Evolutionary conservation across 768 basidiomycete species (phyloP).

Genomic region (Phaffia tasmanica): DNA sequence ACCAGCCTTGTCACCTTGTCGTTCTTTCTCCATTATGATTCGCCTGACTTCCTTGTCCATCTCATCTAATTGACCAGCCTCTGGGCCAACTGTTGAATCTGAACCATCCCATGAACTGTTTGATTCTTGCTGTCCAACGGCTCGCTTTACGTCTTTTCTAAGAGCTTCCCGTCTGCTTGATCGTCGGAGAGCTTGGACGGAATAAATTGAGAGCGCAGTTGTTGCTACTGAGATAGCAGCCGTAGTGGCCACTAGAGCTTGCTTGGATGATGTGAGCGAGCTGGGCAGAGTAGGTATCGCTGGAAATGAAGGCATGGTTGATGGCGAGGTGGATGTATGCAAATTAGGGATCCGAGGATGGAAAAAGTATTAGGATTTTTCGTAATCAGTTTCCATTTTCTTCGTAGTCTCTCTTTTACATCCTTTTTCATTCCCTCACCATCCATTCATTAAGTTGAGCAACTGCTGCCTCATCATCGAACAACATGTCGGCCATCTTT

Average conservation of each 20-base stretch:
- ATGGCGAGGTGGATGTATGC: not conserved
- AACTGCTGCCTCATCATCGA: too few relatives aligned
- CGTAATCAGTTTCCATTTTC: too few relatives aligned
- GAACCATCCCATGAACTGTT: constrained; percentile 4
- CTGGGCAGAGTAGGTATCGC: not conserved
- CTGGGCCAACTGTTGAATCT: constrained; percentile 2
- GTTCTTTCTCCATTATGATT: constrained; percentile 12
- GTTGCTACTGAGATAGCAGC: constrained; percentile 31
- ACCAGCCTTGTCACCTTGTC: constrained; percentile 29
- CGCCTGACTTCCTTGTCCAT: constrained; percentile 26
- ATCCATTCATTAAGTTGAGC: too few relatives aligned
- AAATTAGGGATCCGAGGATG: not conserved
- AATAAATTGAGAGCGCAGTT: constrained; percentile 35
- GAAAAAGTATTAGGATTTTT: not conserved
- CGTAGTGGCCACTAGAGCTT: constrained; percentile 33
- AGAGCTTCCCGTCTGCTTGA: constrained; percentile 34
- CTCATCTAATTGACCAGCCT: constrained; percentile 13
- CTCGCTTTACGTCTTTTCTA: constrained; percentile 35
- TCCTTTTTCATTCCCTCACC: too few relatives aligned
- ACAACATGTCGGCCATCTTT: too few relatives aligned
- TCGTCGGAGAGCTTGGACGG: constrained; percentile 36
- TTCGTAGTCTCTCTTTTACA: too few relatives aligned
- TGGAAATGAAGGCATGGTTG: not conserved
- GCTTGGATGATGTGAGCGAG: constrained; percentile 26
- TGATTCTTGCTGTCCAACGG: constrained; percentile 33